Base-by-base conservation (phyloP, 2,329 filamentous ascomycete genomes). In the Aspergillus phoenicis region DNA sequence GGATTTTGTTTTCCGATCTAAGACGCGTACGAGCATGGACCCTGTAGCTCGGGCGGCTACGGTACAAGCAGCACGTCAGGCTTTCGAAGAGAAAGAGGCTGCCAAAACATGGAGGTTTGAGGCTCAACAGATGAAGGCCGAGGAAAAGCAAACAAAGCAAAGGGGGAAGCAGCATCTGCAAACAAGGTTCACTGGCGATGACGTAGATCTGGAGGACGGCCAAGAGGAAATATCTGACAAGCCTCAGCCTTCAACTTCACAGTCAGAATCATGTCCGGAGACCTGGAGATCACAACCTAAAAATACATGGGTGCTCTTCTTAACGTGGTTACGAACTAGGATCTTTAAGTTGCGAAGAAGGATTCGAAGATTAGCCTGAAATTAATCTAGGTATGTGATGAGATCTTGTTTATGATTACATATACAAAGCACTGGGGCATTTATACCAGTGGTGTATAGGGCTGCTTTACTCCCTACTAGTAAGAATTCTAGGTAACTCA, bases 41-140 rank as follows among this genome's bases (percentile, higher is more conserved):
- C 79, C 84, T 7, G 77, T 81, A 30, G 81, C 82, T 5, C 81
- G 84, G 41, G 84, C 84, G 45, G 84, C 84, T 17, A 81, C 81
- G 4, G 84, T 87, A 8, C 81, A 83, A 58, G 83, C 82, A 48
- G 82, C 83, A 5, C 80, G 85, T 6, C 77, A 81, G 54, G 84
- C 85, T 33, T 87, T 86, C 69, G 79, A 84, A 60, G 83, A 86
- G 64, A 84, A 85, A 65, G 84, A 87, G 72, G 83, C 82, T 4
- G 83, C 81, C 38, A 87, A 87, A 66, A 81, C 81, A 58, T 80
- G 77, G 53, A 84, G 84, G 65, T 74, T 81, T 49, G 82, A 86
- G 67, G 79, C 83, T 66, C 83, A 85, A 58, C 81, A 78, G 51
- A 69, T 77, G 60, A 84, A 75, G 76, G 75, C 78, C 61, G 83